Conservation (phyloP, 176 grass and related monocot genomes). For the Eleusine coracana region DNA sequence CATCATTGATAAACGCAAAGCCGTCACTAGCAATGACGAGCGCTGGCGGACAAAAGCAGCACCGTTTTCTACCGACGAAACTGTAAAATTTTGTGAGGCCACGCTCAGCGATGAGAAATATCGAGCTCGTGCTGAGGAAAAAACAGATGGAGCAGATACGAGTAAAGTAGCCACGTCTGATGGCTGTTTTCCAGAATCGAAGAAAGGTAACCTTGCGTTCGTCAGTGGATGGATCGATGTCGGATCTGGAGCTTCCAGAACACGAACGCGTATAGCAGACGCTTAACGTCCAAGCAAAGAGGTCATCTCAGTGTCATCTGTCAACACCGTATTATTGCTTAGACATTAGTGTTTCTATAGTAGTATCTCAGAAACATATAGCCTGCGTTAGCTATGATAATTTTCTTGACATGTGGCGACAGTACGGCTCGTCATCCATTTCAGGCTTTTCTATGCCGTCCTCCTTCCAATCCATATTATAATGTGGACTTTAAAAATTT, state of each 20-base stretch:
- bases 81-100: not conserved
- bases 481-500: too few relatives aligned
- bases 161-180: not conserved
- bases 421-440: too few relatives aligned
- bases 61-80: slow-evolving; percentile 2
- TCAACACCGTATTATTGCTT: not conserved
- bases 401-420: too few relatives aligned
- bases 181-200: not conserved
- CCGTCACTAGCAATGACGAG: not conserved
- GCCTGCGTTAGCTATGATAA: too few relatives aligned
- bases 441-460: too few relatives aligned
- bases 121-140: slow-evolving; percentile 25
- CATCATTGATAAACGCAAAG: not conserved
- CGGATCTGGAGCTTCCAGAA: not conserved
- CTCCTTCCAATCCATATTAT: too few relatives aligned
- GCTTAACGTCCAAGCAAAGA: not conserved
- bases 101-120: slow-evolving; percentile 20
- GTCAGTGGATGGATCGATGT: not conserved
- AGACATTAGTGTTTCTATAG: too few relatives aligned
- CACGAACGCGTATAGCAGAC: not conserved
- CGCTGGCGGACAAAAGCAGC: not conserved
- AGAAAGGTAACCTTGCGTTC: not conserved
- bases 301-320: not conserved
- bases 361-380: too few relatives aligned
- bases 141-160: not conserved